Conservation (phyloP, 441 rosid species). For the Populus trichocarpa region DNA sequence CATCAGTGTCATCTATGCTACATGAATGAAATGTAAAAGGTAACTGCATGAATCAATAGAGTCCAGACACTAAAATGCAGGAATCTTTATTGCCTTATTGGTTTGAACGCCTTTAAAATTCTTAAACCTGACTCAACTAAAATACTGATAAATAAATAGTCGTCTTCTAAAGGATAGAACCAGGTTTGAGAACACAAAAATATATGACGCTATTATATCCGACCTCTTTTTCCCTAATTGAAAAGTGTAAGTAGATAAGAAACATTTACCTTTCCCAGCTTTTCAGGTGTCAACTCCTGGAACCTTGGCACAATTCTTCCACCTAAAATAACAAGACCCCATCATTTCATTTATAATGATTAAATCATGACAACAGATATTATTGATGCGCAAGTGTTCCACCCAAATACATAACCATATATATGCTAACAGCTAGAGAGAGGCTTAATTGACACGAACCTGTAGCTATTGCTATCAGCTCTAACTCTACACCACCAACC, state of each 20-base stretch:
- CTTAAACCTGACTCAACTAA: neutral
- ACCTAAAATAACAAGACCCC: slow-evolving; percentile 41
- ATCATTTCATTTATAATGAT: slow-evolving; percentile 1
- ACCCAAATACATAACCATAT: neutral
- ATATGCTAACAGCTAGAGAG: neutral
- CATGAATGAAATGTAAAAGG: neutral
- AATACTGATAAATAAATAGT: neutral
- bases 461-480: slow-evolving; percentile 93
- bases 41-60: neutral
- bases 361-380: neutral
- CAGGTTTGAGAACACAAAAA: neutral
- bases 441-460: slow-evolving; percentile 36
- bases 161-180: neutral
- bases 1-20: neutral
- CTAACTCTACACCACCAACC: slow-evolving; percentile 99
- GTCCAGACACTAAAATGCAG: neutral
- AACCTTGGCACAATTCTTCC: slow-evolving; percentile 99
- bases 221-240: neutral
- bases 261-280: slow-evolving; percentile 71
- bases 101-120: neutral
- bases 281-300: slow-evolving; percentile 95
- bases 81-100: neutral
- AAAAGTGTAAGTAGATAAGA: neutral
- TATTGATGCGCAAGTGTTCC: neutral
- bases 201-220: neutral